phyloP scores from a whole-genome alignment of 164 flowering plant genomes.

The Malania oleifera region DNA sequence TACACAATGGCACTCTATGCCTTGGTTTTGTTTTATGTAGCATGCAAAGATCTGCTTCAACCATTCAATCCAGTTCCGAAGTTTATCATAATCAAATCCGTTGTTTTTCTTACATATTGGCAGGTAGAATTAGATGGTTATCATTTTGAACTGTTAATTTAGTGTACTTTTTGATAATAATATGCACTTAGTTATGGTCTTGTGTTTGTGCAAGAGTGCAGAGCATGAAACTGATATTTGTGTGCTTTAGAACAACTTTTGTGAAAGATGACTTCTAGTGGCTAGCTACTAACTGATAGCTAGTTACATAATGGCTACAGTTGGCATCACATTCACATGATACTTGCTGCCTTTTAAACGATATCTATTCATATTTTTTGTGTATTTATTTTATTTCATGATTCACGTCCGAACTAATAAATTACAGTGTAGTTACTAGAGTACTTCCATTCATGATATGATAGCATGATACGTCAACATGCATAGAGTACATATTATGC shows the following conservation, averaged over 20 bases:
- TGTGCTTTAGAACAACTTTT: background rate
- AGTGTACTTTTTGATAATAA: background rate
- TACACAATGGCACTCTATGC: constrained; percentile 89
- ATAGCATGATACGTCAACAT: too few relatives aligned
- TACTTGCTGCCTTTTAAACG: too few relatives aligned
- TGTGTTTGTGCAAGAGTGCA: background rate
- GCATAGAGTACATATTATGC: too few relatives aligned
- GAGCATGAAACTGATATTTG: background rate
- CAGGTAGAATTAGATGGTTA: constrained; percentile 49
- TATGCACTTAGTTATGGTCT: too few relatives aligned
- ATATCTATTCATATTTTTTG: too few relatives aligned
- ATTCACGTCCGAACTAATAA: too few relatives aligned
- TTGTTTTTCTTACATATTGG: constrained; percentile 97
- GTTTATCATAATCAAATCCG: constrained; percentile 88
- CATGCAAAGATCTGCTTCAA: constrained; percentile 89
- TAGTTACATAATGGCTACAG: background rate
- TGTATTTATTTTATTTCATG: too few relatives aligned
- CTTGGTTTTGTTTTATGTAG: constrained; percentile 87
- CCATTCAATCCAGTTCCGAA: constrained; percentile 99
- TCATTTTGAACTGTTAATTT: background rate
- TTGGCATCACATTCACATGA: too few relatives aligned
- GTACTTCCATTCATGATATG: too few relatives aligned
- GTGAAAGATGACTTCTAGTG: background rate
- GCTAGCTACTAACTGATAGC: background rate
- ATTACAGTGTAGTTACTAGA: too few relatives aligned